Evolutionary conservation across 441 rosid genomes (phyloP).

Genomic region (Breynia disticha): DNA sequence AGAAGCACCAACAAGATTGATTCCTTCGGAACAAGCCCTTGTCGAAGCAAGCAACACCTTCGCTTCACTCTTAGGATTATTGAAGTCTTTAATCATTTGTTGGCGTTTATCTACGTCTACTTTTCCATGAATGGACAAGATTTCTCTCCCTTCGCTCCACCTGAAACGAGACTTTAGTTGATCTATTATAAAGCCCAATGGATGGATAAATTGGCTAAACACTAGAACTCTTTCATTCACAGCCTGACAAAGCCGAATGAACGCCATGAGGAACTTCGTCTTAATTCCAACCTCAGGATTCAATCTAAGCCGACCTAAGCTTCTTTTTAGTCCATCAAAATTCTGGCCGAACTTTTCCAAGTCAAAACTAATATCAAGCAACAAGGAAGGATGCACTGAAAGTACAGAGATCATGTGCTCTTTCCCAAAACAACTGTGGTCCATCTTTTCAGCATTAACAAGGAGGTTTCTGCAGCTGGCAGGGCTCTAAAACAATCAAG

Average conservation of each 20-base stretch:
- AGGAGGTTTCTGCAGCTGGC: conserved; percentile 37
- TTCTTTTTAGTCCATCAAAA: conserved; percentile 14
- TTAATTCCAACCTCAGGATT: conserved; percentile 48
- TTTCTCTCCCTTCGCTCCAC: conserved; percentile 43
- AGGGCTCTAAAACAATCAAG: conserved; percentile 44
- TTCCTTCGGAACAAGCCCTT: conserved; percentile 69
- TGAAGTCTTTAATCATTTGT: conserved; percentile 36
- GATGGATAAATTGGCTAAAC: conserved; percentile 49
- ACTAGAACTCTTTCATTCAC: conserved; percentile 56
- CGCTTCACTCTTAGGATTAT: conserved; percentile 33
- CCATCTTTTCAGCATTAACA: conserved; percentile 14
- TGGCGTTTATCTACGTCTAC: conserved; percentile 36
- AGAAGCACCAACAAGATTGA: conserved; percentile 66
- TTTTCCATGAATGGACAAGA: conserved; percentile 45
- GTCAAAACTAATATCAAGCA: conserved; percentile 7
- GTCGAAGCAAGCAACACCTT: conserved; percentile 66
- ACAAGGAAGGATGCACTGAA: conserved; percentile 59
- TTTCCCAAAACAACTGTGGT: conserved; percentile 12
- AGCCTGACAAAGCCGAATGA: conserved; percentile 33
- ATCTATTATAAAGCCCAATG: conserved; percentile 32
- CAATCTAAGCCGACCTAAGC: conserved; percentile 4
- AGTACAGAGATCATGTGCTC: conserved; percentile 31
- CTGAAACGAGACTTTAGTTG: conserved; percentile 26
- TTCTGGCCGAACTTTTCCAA: not conserved
- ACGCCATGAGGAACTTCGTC: conserved; percentile 45